phyloP scores from a whole-genome alignment of 345 rosid species.

The rapeseed (Brassica napus) region Da-Ae NC_063452.1:48819501-48820000 shows the following conservation, averaged over 20 bases:
- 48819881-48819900: background rate
- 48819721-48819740: slow-evolving; percentile 70
- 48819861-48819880: background rate
- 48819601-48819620: slow-evolving; percentile 37
- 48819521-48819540: slow-evolving; percentile 40
- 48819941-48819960: slow-evolving; percentile 79
- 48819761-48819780: slow-evolving; percentile 54
- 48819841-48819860: slow-evolving; percentile 46
- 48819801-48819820: slow-evolving; percentile 53
- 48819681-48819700: slow-evolving; percentile 45
- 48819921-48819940: slow-evolving; percentile 79
- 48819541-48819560: slow-evolving; percentile 42
- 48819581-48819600: slow-evolving; percentile 36
- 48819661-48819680: slow-evolving; percentile 47
- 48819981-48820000: slow-evolving; percentile 62
- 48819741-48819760: slow-evolving; percentile 40
- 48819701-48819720: slow-evolving; percentile 63
- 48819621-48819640: slow-evolving; percentile 47
- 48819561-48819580: slow-evolving; percentile 44
- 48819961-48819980: slow-evolving; percentile 67
- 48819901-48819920: too few species aligned
- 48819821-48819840: slow-evolving; percentile 49
- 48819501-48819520: slow-evolving; percentile 45
- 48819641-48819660: slow-evolving; percentile 64
- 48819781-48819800: slow-evolving; percentile 56